Evolutionary conservation across 805 yeast species (phyloP).

Genomic region (Yarrowia sp.): DNA sequence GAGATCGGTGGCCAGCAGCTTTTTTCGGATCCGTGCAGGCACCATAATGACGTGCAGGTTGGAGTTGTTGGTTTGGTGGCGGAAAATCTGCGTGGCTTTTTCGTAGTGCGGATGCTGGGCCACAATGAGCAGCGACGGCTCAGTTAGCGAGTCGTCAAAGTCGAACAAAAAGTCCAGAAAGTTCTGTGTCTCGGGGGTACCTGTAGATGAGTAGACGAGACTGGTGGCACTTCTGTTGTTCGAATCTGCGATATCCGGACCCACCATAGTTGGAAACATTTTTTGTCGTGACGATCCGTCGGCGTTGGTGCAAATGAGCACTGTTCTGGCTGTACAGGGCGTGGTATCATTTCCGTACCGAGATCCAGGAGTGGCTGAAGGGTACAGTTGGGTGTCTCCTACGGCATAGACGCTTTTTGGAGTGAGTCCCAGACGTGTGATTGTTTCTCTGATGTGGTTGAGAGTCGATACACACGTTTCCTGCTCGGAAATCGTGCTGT

Average conservation of each 20-base stretch:
- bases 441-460: background rate
- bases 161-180: slow-evolving; percentile 13
- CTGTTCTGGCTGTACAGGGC: background rate
- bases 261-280: background rate
- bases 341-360: slow-evolving; percentile 1
- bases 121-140: background rate
- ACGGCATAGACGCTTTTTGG: slow-evolving; percentile 7
- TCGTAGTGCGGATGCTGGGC: slow-evolving; percentile 15
- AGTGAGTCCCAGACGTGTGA: background rate
- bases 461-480: background rate
- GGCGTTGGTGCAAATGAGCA: slow-evolving; percentile 1
- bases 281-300: background rate
- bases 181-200: slow-evolving; percentile 6
- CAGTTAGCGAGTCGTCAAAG: background rate
- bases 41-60: slow-evolving; percentile 10
- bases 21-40: background rate
- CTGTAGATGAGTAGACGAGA: background rate
- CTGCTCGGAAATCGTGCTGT: slow-evolving; percentile 1
- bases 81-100: slow-evolving; percentile 13
- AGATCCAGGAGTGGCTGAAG: slow-evolving; percentile 1
- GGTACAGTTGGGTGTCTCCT: slow-evolving; percentile 4
- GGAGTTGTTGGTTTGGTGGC: slow-evolving; percentile 12
- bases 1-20: background rate
- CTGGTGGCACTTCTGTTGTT: background rate
- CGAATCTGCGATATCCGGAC: background rate